These are phyloP conservation scores for Lactarius pseudohatsudake DNA, from an alignment of 768 basidiomycete genomes.

Conservation along the genomic window DNA sequence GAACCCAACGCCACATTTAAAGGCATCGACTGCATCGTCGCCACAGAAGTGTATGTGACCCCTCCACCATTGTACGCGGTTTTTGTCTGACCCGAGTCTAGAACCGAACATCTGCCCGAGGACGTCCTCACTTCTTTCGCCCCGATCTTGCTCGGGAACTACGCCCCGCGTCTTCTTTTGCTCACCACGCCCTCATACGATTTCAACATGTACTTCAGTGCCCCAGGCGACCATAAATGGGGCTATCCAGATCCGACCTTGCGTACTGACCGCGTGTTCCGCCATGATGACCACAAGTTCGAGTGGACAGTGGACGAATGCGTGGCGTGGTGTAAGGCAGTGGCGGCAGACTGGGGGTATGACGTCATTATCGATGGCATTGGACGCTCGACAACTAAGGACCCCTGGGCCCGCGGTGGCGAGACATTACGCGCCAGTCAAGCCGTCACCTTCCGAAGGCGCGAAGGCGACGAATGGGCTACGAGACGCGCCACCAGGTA, in stretches of 20 bases:
- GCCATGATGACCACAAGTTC: constrained; percentile 84
- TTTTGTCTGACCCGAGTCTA: constrained; percentile 35
- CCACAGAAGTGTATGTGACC: constrained; percentile 72
- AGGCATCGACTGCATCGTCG: constrained; percentile 67
- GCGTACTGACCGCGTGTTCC: constrained; percentile 70
- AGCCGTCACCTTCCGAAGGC: constrained; percentile 59
- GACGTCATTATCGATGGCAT: constrained; percentile 57
- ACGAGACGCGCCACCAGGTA: constrained; percentile 36
- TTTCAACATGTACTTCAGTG: constrained; percentile 74
- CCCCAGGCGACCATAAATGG: constrained; percentile 44
- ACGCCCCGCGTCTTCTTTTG: constrained; percentile 70
- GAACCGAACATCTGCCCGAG: constrained; percentile 76
- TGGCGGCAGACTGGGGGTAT: constrained; percentile 72
- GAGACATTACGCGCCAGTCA: constrained; percentile 65
- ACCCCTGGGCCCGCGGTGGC: constrained; percentile 72
- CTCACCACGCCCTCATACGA: constrained; percentile 85
- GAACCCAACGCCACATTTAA: constrained; percentile 64
- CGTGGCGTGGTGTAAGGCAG: constrained; percentile 52
- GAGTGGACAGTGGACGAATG: constrained; percentile 87
- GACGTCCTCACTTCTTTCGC: constrained; percentile 61
- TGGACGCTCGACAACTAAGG: constrained; percentile 57
- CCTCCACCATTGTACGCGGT: not conserved
- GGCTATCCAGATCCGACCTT: constrained; percentile 75
- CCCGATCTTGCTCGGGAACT: constrained; percentile 71
- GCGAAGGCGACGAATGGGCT: constrained; percentile 38